phyloP scores from a whole-genome alignment of 2,329 filamentous ascomycete genomes.

The Leptographium lundbergii region DNA sequence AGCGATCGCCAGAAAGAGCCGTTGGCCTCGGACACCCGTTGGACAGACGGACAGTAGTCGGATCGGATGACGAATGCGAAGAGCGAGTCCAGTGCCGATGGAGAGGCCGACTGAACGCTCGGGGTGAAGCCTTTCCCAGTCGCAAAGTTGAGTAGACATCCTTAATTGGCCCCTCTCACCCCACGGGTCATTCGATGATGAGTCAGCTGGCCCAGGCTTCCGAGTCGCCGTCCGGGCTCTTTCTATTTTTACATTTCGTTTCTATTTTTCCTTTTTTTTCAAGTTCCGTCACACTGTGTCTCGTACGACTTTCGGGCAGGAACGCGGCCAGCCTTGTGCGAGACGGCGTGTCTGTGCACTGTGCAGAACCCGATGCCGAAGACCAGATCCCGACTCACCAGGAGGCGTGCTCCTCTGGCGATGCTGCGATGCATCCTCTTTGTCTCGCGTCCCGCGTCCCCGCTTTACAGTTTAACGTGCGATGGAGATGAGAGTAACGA shows the following conservation, averaged over 20 bases:
- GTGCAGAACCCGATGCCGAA: background rate
- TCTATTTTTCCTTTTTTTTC: background rate
- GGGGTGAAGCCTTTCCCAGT: background rate
- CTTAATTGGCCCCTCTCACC: background rate
- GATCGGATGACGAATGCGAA: background rate
- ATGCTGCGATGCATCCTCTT: too few species aligned
- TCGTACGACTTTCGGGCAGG: too few species aligned
- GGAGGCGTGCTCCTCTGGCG: too few species aligned
- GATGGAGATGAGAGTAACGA: too few species aligned
- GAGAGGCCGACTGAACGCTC: background rate
- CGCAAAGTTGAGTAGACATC: background rate
- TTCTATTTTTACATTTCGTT: background rate
- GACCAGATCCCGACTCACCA: background rate
- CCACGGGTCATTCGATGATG: background rate
- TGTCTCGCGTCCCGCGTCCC: too few species aligned
- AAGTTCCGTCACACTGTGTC: background rate
- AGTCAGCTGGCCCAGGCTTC: background rate
- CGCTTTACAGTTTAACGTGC: too few species aligned
- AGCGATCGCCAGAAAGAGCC: too few species aligned
- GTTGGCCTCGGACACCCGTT: too few species aligned
- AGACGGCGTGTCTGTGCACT: too few species aligned
- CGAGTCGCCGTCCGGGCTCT: background rate
- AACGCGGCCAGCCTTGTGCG: too few species aligned
- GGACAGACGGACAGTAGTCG: too few species aligned
- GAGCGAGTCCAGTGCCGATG: background rate